Base-by-base conservation (phyloP, 495 filamentous ascomycete species). In the Daldinia caldariorum region DNA sequence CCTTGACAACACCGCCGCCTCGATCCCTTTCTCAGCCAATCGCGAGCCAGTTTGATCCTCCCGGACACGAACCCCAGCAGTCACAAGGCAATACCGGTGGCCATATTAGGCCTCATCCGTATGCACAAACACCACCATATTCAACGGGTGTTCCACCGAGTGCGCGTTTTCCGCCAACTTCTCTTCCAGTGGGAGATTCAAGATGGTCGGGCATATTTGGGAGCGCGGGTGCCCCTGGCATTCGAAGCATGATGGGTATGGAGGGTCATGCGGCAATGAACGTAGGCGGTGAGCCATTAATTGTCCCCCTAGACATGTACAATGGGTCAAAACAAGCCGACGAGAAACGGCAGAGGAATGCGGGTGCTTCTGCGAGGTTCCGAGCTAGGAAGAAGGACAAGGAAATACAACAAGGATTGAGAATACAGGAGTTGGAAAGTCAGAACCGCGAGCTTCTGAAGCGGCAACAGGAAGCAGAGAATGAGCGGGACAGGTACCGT, bases 331-430 rank as follows among this genome's bases (percentile, higher is more conserved):
- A 90, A 68, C 89, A 89, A 69, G 91, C 92, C 71, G 93, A 96
- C 68, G 92, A 97, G 81, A 98, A 97, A 79, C 85, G 92, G 56
- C 92, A 93, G 80, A 90, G 93, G 43, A 99, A 99, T 76, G 97
- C 96, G 56, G 92, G 92, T 49, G 95, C 95, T 7, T 97, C 94
- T 43, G 89, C 93, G 63, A 83, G 95, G 45, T 97, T 98, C 73
- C 89, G 95, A 60, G 89, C 91, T 75, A 86, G 94, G 58, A 88
- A 92, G 71, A 98, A 97, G 78, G 90, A 95, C 73, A 94, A 93
- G 73, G 94, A 97, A 78, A 85, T 87, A 71, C 90, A 93, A 73
- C 83, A 88, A 63, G 88, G 89, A 64, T 83, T 89, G 66, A 85
- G 89, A 37, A 79, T 81, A 74, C 86, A 82, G 57, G 88, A 89